Evolutionary conservation across 176 grass and related monocot genomes (phyloP), one percentile per base, ranked within the genome.

Genomic region (Lolium rigidum): DNA sequence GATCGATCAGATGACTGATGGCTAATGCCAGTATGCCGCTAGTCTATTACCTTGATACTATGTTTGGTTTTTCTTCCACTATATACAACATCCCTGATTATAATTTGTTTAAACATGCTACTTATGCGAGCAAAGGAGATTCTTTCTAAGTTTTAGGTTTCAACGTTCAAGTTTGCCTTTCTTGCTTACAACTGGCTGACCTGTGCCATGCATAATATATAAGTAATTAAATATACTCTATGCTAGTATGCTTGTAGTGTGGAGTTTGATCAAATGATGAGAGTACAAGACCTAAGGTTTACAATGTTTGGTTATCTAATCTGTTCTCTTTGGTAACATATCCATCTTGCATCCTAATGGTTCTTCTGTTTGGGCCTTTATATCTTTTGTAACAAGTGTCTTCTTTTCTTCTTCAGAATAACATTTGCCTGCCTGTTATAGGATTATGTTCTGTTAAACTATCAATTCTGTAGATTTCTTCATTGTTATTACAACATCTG

Each of bases 131-230:
- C 64, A 39, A 60, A 13, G 41, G 5, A 28, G 26, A 31, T 74
- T 61, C 20, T n/a, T 74, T 38, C 54, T 56, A 74, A 49, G 69
- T 60, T 11, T 56, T 15, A 61, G n/a, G 52, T 47, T 74, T 60
- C 10, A 35, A 8, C 9, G 2, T 70, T 83, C 52, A 58, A 58
- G 49, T 62, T 70, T 56, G 11, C 49, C 15, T 41, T 75, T 63
- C 55, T 60, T 82, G 43, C 22, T 75, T 62, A 64, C 79, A 67
- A 67, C 69, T 76, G 25, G 39, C 63, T 64, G 43, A 63, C n/a
- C 31, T 39, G 17, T 76, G 57, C 8, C 2, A 49, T 84, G 21
- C 26, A 22, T 76, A 64, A 22, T 64, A 44, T 26, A 37, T 47
- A 51, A 22, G 28, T 56, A 56, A 56, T 18, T 51, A 48, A 17